Conservation (phyloP, 331 rosid genomes). For the Telfairia occidentalis region DNA sequence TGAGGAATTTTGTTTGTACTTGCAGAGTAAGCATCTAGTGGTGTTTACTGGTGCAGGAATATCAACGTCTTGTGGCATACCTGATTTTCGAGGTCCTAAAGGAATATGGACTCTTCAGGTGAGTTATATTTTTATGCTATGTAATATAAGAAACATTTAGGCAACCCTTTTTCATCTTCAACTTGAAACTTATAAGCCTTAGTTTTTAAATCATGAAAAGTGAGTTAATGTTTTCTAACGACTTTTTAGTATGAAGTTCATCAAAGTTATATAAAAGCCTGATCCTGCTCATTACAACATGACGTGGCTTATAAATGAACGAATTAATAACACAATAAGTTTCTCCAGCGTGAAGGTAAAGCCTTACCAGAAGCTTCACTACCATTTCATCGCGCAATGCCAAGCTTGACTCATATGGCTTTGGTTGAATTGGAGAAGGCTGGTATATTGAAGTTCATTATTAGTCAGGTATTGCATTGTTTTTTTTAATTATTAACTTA, state of each 20-base stretch:
- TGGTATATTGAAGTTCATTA: conserved; percentile 77
- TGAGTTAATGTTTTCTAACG: neutral
- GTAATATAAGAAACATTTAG: neutral
- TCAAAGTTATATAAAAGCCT: conserved; percentile 5
- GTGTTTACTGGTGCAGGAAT: conserved; percentile 98
- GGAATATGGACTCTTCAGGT: conserved; percentile 99
- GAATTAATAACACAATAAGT: conserved; percentile 16
- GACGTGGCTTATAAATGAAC: neutral
- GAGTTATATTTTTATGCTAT: conserved; percentile 5
- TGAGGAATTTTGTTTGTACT: conserved; percentile 22
- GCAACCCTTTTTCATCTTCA: conserved; percentile 1
- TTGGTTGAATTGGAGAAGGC: conserved; percentile 72
- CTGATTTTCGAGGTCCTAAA: conserved; percentile 95
- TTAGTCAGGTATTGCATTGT: conserved; percentile 64
- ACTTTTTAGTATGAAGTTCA: neutral
- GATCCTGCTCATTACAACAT: neutral
- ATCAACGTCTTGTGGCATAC: conserved; percentile 94
- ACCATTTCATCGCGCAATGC: conserved; percentile 94
- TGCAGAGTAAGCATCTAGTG: conserved; percentile 96
- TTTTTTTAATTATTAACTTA: neutral
- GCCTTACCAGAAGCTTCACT: conserved; percentile 90
- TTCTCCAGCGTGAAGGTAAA: conserved; percentile 88
- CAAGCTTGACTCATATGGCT: conserved; percentile 94
- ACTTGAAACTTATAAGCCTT: neutral
- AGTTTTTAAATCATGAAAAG: neutral